phyloP scores from a whole-genome alignment of 148 eudicot genomes.

The Tetragonia tetragonoides region DNA sequence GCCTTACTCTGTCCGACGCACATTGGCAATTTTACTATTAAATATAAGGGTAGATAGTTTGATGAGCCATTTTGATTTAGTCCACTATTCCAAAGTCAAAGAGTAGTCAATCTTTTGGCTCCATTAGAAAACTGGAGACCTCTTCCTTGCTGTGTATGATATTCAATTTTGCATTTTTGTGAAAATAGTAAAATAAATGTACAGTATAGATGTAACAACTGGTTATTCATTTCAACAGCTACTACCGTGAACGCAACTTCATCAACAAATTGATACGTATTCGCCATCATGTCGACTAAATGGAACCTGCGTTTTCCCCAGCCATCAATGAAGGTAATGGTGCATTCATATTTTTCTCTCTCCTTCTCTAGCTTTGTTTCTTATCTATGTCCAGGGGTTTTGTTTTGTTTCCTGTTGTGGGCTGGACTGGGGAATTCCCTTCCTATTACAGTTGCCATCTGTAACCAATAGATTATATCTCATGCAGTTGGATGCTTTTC shows the following conservation, averaged over 20 bases:
- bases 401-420: not conserved
- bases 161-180: not conserved
- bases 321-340: conserved; percentile 22
- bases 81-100: no score
- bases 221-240: conserved; percentile 36
- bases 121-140: no score
- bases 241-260: conserved; percentile 57
- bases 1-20: no score
- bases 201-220: not conserved
- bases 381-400: not conserved
- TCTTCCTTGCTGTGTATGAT: not conserved
- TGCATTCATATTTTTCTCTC: not conserved
- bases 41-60: no score
- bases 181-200: not conserved
- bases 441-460: not conserved
- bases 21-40: no score
- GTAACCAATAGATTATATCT: not conserved
- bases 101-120: no score
- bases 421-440: not conserved
- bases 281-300: conserved; percentile 71
- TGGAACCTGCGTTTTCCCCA: not conserved
- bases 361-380: not conserved
- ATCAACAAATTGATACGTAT: conserved; percentile 65
- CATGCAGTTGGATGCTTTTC: not conserved
- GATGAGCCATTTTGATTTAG: no score